Conservation (phyloP, 257 asterid species). For the Haberlea rhodopensis region DNA sequence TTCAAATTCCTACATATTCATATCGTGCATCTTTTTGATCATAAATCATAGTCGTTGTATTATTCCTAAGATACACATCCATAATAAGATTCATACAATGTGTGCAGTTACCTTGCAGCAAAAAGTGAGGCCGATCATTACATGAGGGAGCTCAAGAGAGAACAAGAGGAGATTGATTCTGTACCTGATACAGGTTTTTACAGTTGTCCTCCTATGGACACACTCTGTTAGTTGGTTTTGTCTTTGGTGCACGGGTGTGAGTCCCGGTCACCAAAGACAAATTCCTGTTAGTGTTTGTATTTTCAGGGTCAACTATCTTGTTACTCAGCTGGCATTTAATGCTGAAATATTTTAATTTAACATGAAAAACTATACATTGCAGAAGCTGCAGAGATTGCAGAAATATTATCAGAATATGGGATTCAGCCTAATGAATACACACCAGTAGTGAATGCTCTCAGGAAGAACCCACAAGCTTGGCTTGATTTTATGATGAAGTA, state of each 20-base stretch:
- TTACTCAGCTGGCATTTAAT: background rate
- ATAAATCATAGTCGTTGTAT: no score
- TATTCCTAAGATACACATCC: no score
- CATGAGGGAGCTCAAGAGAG: conserved; percentile 69
- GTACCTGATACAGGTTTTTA: conserved; percentile 86
- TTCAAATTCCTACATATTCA: no score
- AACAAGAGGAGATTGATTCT: conserved; percentile 71
- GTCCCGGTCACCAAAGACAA: no score
- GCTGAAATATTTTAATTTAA: background rate
- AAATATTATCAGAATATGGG: conserved; percentile 78
- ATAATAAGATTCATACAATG: no score
- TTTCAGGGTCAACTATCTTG: background rate
- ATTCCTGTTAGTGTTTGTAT: no score
- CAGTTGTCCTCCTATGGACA: background rate
- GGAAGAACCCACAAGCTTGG: conserved; percentile 95
- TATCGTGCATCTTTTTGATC: no score
- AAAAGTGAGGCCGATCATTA: conserved; percentile 96
- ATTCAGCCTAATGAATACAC: conserved; percentile 67
- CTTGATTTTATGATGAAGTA: conserved; percentile 98
- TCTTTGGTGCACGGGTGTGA: no score
- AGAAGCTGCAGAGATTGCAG: conserved; percentile 99
- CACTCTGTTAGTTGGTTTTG: no score
- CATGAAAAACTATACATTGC: conserved; percentile 25
- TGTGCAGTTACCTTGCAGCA: conserved; percentile 81
- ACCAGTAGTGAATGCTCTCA: conserved; percentile 81